Percentiles rank a stretch among this genome's conserved stretches.
Conservation (phyloP, 495 filamentous ascomycete genomes). For the Talaromyces stipitatus region DNA sequence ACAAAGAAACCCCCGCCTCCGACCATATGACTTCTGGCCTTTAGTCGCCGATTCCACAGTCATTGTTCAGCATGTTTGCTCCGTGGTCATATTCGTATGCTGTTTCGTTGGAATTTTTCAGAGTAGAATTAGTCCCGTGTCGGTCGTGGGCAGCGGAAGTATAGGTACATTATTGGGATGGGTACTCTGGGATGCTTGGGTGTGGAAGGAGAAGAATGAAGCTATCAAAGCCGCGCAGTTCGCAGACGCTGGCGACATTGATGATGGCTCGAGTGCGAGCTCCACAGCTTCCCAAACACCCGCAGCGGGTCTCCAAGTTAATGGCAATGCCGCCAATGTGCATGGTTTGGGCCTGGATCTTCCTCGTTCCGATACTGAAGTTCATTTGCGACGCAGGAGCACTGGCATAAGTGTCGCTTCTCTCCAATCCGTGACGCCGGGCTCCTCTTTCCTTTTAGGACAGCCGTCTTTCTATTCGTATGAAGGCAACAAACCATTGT, state of each 20-base stretch:
- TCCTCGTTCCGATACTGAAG: conserved; percentile 15
- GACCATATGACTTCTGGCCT: conserved; percentile 97
- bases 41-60: conserved; percentile 92
- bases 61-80: conserved; percentile 93
- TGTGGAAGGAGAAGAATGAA: conserved; percentile 52
- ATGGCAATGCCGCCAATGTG: conserved; percentile 25
- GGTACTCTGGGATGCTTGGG: conserved; percentile 87
- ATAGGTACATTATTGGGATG: conserved; percentile 80
- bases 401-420: conserved; percentile 12
- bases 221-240: conserved; percentile 18
- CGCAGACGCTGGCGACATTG: conserved; percentile 29
- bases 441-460: neutral
- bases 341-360: conserved; percentile 44
- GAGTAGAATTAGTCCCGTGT: conserved; percentile 74
- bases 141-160: conserved; percentile 77
- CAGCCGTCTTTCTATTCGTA: neutral
- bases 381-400: conserved; percentile 16
- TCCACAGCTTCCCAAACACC: conserved; percentile 30
- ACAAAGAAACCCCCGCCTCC: conserved; percentile 87
- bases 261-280: conserved; percentile 39
- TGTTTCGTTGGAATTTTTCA: conserved; percentile 89
- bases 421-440: conserved; percentile 3
- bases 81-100: conserved; percentile 87
- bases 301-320: conserved; percentile 13
- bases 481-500: conserved; percentile 19